phyloP scores from a whole-genome alignment of 139 green algal genomes.

The Spirogloea muscicola region DNA sequence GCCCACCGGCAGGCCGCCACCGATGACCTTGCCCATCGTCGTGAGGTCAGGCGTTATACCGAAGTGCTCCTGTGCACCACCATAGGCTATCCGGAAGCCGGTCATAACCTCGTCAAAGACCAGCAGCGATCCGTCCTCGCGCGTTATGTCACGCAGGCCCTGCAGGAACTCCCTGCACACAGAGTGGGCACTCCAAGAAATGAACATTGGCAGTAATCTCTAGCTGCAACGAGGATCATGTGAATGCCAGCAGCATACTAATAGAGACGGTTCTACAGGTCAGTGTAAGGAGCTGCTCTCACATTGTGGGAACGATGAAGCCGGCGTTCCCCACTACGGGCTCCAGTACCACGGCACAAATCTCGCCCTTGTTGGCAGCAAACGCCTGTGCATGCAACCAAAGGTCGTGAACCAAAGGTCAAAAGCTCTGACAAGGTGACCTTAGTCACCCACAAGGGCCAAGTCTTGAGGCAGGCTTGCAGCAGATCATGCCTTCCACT shows the following conservation, averaged over 20 bases:
- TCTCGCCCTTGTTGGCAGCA: constrained; percentile 91
- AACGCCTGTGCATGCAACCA: too few species aligned
- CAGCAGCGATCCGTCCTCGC: constrained; percentile 79
- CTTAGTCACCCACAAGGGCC: too few species aligned
- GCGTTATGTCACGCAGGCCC: constrained; percentile 80
- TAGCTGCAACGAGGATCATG: too few species aligned
- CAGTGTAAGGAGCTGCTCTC: too few species aligned
- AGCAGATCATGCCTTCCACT: too few species aligned
- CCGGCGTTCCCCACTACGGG: constrained; percentile 91
- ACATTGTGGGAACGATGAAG: constrained; percentile 82
- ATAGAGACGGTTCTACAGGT: too few species aligned
- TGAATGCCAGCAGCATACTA: too few species aligned
- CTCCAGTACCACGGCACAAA: constrained; percentile 96
- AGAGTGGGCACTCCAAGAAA: not conserved
- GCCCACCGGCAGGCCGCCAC: constrained; percentile 89
- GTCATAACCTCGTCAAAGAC: constrained; percentile 91
- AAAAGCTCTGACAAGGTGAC: too few species aligned
- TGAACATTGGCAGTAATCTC: too few species aligned
- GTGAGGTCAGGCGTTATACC: constrained; percentile 93
- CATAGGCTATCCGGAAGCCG: constrained; percentile 53
- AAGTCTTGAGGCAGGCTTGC: too few species aligned
- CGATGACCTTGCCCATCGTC: constrained; percentile 99
- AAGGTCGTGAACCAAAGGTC: too few species aligned
- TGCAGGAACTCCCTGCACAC: constrained; percentile 56
- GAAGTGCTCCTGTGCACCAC: constrained; percentile 74